Percentiles rank a stretch among this genome's conserved stretches.
Evolutionary conservation across 768 basidiomycete genomes (phyloP).

Genomic region (Hericium alpestre): DNA sequence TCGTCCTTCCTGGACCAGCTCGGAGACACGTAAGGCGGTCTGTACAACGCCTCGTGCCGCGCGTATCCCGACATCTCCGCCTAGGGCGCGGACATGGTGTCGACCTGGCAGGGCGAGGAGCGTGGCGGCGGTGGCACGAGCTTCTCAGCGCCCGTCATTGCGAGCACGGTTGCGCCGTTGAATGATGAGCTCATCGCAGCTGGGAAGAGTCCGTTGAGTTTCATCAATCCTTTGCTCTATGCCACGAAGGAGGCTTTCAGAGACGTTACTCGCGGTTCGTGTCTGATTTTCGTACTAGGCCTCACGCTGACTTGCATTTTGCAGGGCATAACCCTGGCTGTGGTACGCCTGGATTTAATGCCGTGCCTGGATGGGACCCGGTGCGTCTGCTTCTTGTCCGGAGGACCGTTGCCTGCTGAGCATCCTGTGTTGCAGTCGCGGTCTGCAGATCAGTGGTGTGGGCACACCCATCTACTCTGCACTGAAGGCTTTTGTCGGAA

Average conservation of each 20-base stretch:
- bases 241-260: constrained; percentile 1
- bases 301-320: no score
- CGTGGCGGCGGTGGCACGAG: constrained; percentile 21
- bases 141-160: constrained; percentile 24
- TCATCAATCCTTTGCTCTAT: constrained; percentile 16
- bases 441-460: constrained; percentile 24
- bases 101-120: constrained; percentile 11
- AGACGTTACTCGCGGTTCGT: neutral
- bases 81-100: constrained; percentile 22
- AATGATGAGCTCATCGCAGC: constrained; percentile 22
- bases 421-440: no score
- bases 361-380: constrained; percentile 21
- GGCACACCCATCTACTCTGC: constrained; percentile 25
- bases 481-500: no score
- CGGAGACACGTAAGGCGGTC: constrained; percentile 19
- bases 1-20: constrained; percentile 23
- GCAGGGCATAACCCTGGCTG: constrained; percentile 18
- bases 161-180: constrained; percentile 22
- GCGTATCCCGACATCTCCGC: constrained; percentile 41
- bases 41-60: constrained; percentile 26
- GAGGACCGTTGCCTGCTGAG: no score
- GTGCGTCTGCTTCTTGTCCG: constrained; percentile 7
- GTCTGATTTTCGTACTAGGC: no score
- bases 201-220: constrained; percentile 14
- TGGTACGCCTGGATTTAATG: constrained; percentile 22